Conservation (phyloP, 257 asterid genomes). For the Nicotiana obtusifolia region DNA sequence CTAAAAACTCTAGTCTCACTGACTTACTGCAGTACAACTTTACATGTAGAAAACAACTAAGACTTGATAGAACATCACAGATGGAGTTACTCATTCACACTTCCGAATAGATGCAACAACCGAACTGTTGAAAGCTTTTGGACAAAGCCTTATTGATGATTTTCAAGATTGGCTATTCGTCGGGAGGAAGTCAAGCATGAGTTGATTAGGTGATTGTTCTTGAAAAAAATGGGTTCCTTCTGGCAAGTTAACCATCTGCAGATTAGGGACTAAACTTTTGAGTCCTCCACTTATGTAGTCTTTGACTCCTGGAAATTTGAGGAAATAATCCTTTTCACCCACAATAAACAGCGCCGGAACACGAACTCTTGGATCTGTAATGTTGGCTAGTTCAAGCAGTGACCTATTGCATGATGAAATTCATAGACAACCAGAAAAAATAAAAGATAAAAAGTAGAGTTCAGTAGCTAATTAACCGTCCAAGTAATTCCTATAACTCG, state of each 20-base stretch:
- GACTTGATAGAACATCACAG: background rate
- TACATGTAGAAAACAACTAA: background rate
- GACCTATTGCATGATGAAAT: constrained; percentile 26
- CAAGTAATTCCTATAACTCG: background rate
- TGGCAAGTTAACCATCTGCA: constrained; percentile 48
- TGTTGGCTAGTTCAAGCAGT: constrained; percentile 6
- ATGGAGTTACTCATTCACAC: background rate
- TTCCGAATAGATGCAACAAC: background rate
- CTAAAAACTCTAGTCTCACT: background rate
- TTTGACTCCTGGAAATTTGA: constrained; percentile 54
- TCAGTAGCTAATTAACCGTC: background rate
- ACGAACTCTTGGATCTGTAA: constrained; percentile 38
- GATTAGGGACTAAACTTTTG: constrained; percentile 43
- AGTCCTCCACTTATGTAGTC: constrained; percentile 48
- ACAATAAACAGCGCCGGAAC: constrained; percentile 59
- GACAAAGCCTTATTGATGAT: background rate
- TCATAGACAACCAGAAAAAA: background rate
- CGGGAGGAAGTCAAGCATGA: constrained; percentile 39
- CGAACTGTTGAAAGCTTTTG: background rate
- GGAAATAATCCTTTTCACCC: constrained; percentile 66
- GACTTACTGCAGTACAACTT: background rate
- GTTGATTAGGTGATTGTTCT: constrained; percentile 55
- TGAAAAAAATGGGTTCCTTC: constrained; percentile 77
- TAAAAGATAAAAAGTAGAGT: background rate
- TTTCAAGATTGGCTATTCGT: constrained; percentile 15